phyloP scores from a whole-genome alignment of 202 grass and related monocot species.

The Musa balbisiana region DNA sequence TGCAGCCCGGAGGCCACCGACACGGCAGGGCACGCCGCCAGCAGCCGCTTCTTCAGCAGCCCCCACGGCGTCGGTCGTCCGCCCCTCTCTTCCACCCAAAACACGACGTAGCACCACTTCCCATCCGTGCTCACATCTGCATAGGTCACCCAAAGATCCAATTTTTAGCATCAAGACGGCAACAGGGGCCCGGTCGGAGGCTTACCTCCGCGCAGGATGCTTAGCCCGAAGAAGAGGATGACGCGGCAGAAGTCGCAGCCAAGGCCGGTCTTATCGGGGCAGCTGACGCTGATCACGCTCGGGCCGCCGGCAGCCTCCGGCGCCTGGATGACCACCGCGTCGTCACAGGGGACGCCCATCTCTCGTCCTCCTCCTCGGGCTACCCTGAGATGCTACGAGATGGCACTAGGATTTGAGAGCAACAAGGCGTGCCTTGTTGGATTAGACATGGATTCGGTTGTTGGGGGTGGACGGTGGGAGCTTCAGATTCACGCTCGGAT shows the following conservation, averaged over 20 bases:
- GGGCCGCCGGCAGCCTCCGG: slow-evolving; percentile 36
- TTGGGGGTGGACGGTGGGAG: too few species aligned
- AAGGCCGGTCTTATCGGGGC: slow-evolving; percentile 80
- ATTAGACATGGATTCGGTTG: too few species aligned
- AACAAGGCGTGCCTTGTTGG: too few species aligned
- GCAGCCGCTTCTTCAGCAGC: slow-evolving; percentile 52
- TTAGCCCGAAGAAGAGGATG: slow-evolving; percentile 88
- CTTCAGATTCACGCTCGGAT: too few species aligned
- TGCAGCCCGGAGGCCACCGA: slow-evolving; percentile 18
- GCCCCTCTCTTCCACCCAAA: slow-evolving; percentile 46
- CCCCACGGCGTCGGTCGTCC: slow-evolving; percentile 35
- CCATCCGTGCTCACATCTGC: slow-evolving; percentile 86
- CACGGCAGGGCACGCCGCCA: slow-evolving; percentile 41
- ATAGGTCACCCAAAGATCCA: background rate
- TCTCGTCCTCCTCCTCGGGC: background rate
- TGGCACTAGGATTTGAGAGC: too few species aligned
- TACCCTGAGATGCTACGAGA: too few species aligned
- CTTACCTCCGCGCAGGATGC: slow-evolving; percentile 73
- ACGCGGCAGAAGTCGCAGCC: slow-evolving; percentile 84
- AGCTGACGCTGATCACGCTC: slow-evolving; percentile 73
- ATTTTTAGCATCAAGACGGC: background rate
- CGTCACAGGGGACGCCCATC: slow-evolving; percentile 35
- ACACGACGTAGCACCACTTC: slow-evolving; percentile 75
- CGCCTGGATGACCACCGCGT: slow-evolving; percentile 63
- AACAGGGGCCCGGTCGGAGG: too few species aligned